Evolutionary conservation across 306 rosid species (phyloP).

Genomic region (Trichosanthes truncata): DNA sequence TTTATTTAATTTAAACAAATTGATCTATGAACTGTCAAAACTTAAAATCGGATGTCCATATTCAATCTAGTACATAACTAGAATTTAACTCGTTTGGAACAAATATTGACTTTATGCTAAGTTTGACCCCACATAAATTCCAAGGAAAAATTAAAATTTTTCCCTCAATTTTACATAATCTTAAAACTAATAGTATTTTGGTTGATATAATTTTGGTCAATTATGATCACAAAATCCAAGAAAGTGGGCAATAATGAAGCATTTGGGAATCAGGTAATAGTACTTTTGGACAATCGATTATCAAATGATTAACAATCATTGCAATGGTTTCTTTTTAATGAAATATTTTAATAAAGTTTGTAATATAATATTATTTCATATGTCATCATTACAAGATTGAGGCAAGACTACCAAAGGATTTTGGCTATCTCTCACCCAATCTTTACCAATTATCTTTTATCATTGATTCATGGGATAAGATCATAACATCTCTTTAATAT

Average conservation of each 20-base stretch:
- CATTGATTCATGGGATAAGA: not conserved
- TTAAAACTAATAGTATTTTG: not conserved
- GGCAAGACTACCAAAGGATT: not conserved
- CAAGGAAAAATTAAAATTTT: too few relatives aligned
- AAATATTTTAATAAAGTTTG: not conserved
- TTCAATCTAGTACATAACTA: too few relatives aligned
- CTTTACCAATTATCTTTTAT: not conserved
- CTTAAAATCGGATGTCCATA: too few relatives aligned
- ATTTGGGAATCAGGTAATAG: not conserved
- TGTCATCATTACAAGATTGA: not conserved
- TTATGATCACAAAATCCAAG: not conserved
- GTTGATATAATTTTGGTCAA: not conserved
- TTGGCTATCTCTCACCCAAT: not conserved
- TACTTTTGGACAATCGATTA: not conserved
- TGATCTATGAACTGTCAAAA: too few relatives aligned
- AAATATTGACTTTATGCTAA: too few relatives aligned
- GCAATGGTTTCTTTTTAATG: not conserved
- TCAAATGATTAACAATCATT: not conserved
- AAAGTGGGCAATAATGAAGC: not conserved
- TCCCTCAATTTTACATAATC: not conserved
- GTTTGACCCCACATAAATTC: too few relatives aligned
- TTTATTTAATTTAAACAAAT: too few relatives aligned
- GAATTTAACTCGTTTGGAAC: too few relatives aligned
- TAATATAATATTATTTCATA: not conserved
- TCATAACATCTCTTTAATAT: not conserved